phyloP scores from a whole-genome alignment of 345 rosid genomes.

The Eucalyptus pauciflora region DNA sequence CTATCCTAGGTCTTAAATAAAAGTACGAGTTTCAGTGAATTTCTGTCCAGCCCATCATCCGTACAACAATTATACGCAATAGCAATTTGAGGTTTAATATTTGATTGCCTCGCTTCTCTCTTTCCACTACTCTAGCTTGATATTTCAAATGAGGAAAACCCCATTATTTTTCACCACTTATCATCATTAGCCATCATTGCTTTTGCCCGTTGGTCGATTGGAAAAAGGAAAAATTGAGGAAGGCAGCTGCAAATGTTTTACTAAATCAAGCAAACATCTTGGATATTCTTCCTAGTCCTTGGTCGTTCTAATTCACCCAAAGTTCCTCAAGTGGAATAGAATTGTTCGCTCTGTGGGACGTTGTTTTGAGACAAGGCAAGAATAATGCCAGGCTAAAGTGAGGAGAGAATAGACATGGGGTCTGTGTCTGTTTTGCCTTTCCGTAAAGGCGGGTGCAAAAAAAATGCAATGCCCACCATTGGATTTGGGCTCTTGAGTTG shows the following conservation, averaged over 20 bases:
- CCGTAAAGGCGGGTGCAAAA: background rate
- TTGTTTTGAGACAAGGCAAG: background rate
- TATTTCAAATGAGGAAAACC: background rate
- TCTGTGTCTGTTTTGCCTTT: background rate
- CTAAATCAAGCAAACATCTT: background rate
- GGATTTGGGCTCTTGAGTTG: background rate
- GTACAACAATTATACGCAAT: background rate
- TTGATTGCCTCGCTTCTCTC: background rate
- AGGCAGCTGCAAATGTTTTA: background rate
- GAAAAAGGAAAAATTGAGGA: background rate
- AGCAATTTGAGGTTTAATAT: background rate
- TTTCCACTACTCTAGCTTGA: background rate
- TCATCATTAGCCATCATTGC: background rate
- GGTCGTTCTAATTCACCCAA: background rate
- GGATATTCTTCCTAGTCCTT: background rate
- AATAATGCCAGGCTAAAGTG: background rate
- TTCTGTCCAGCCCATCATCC: background rate
- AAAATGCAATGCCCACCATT: background rate
- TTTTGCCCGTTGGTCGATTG: background rate
- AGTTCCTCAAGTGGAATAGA: background rate
- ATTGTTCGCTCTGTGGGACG: background rate
- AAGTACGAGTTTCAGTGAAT: background rate
- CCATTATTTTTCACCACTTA: background rate
- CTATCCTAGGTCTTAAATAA: background rate
- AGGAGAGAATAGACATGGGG: background rate